These are phyloP conservation scores for Aspergillus indologenus DNA, from an alignment of 495 filamentous ascomycete species.

Conservation along the genomic window DNA sequence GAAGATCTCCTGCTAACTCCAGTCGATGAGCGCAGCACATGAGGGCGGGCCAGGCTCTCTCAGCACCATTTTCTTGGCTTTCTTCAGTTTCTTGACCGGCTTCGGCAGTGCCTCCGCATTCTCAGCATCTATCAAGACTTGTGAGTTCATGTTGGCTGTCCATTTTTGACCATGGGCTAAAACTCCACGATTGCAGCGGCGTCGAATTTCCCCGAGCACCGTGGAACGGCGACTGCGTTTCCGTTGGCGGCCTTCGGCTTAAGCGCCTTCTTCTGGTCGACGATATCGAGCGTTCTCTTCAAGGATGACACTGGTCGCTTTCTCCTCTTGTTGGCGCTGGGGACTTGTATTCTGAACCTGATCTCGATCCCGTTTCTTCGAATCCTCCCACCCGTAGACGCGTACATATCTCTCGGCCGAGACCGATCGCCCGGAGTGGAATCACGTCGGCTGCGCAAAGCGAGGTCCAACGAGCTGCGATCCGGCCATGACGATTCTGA, in stretches of 20 bases:
- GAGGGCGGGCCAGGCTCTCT: conserved; percentile 53
- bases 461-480: conserved; percentile 55
- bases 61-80: conserved; percentile 65
- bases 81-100: conserved; percentile 82
- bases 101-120: conserved; percentile 87
- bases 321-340: conserved; percentile 72
- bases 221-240: conserved; percentile 92
- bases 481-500: conserved; percentile 39
- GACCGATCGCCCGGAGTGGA: conserved; percentile 42
- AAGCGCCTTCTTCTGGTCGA: conserved; percentile 94
- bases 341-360: conserved; percentile 73
- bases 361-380: conserved; percentile 77
- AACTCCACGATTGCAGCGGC: conserved; percentile 54
- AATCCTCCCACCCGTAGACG: conserved; percentile 59
- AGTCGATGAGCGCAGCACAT: conserved; percentile 37
- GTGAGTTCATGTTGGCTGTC: conserved; percentile 30
- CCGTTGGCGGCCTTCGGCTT: conserved; percentile 90
- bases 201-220: conserved; percentile 85
- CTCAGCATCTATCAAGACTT: conserved; percentile 75
- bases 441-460: conserved; percentile 59
- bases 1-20: conserved; percentile 4
- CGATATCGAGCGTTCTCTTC: conserved; percentile 71
- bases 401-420: conserved; percentile 64
- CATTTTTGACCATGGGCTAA: conserved; percentile 13
- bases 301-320: conserved; percentile 79